Base-by-base conservation (phyloP, 768 basidiomycete species). In the Sutorius australiensis region DNA sequence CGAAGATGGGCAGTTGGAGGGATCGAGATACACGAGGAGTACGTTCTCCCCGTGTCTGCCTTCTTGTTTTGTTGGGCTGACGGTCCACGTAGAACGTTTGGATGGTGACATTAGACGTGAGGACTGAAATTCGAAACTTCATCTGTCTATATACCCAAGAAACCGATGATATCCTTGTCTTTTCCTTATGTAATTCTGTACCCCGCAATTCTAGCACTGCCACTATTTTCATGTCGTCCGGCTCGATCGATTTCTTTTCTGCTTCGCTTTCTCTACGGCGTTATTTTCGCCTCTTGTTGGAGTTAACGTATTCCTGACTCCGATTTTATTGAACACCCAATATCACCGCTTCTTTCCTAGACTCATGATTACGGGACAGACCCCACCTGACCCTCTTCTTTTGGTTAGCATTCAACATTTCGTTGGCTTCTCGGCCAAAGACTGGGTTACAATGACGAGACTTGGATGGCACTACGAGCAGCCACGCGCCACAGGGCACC, bases 21-120 rank as follows among this genome's bases (percentile, higher is more conserved):
- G 36, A 63, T 76, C 53, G 72, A 75, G 57, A 60, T 76, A 31
- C 70, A 75, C 24, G 72, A 75, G 51, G 75, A 76, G 72, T 76
- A 48, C 50, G 72, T 74, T 45, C 28, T 52, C 10, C 24, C 3
- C 1, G 9, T 0, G 12, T 36, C n/a, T 32, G n/a, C 33, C 39
- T 47, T 48, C 32, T 30, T 42, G 24, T n/a, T 13, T 27, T 21
- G 14, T 3, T 47, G 49, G 37, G 44, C 54, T 67, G 54, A 65
- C n/a, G 13, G 19, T 38, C 36, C 27, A 17, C 34, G 24, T 27
- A 68, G 67, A 45, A 61, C 66, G 28, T 69, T 68, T 27, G 68
- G 66, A 2, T 68, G 68, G 68, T 68, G 50, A 70, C 33, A 14
- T n/a, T n/a, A n/a, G n/a, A n/a, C n/a, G n/a, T n/a, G n/a, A n/a